These are phyloP conservation scores for Emergomyces orientalis DNA, from an alignment of 2,329 filamentous ascomycete species.

Conservation along the genomic window DNA sequence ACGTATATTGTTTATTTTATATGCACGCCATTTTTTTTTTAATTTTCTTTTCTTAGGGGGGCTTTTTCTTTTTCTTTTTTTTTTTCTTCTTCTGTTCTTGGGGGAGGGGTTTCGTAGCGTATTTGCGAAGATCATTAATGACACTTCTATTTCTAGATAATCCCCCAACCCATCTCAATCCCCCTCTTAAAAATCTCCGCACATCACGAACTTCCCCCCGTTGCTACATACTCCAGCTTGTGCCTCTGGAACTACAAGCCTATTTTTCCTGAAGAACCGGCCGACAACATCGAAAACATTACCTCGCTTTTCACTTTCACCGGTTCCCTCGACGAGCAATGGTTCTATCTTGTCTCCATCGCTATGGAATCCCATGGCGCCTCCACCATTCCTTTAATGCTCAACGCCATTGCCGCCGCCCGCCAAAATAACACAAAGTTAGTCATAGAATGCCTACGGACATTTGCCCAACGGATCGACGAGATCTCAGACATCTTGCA, in stretches of 20 bases:
- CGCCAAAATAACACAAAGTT: conserved; percentile 58
- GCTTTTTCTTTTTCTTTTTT: conserved; percentile 7
- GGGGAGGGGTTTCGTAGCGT: neutral
- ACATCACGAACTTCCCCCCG: conserved; percentile 75
- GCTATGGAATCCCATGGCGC: conserved; percentile 90
- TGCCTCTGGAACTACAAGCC: conserved; percentile 97
- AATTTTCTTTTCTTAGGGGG: neutral
- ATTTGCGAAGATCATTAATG: neutral
- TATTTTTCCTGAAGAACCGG: conserved; percentile 70
- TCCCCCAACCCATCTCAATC: conserved; percentile 74
- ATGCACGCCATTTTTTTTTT: neutral
- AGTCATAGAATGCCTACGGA: conserved; percentile 67
- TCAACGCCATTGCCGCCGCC: conserved; percentile 74
- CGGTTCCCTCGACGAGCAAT: conserved; percentile 89
- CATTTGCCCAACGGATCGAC: conserved; percentile 78
- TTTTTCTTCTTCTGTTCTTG: neutral
- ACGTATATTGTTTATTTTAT: conserved; percentile 12
- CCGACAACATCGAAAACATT: conserved; percentile 79
- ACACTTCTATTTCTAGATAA: conserved; percentile 33
- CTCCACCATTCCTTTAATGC: conserved; percentile 78
- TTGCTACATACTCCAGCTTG: conserved; percentile 86
- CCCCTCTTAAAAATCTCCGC: conserved; percentile 70
- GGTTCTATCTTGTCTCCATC: conserved; percentile 95
- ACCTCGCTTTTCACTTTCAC: conserved; percentile 85
- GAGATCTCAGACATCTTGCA: conserved; percentile 70